phyloP scores from a whole-genome alignment of 352 stramenopile species.

The Sclerospora graminicola region DNA sequence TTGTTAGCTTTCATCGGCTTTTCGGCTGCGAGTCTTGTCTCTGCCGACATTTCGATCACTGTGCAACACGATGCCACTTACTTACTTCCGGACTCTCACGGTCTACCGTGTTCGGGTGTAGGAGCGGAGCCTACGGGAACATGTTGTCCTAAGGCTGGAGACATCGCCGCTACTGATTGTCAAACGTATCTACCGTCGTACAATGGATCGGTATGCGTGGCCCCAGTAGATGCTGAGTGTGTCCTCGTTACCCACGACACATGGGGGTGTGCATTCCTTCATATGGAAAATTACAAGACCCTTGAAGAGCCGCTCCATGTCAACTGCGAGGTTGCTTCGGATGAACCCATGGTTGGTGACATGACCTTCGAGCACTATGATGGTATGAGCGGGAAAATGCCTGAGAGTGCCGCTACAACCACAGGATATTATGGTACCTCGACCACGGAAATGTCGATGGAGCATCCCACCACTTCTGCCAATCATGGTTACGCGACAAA shows the following conservation, averaged over 20 bases:
- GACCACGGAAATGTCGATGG: too few relatives aligned
- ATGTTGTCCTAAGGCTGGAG: slow-evolving; percentile 9
- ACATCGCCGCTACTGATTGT: slow-evolving; percentile 13
- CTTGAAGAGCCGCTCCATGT: neutral
- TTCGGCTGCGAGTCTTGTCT: neutral
- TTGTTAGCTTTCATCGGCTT: slow-evolving; percentile 10
- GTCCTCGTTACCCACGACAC: slow-evolving; percentile 1
- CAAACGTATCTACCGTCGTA: slow-evolving; percentile 10
- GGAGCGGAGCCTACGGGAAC: slow-evolving; percentile 3
- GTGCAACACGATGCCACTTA: slow-evolving; percentile 19
- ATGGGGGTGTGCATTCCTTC: slow-evolving; percentile 13
- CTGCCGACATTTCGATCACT: slow-evolving; percentile 7
- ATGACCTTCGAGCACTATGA: neutral
- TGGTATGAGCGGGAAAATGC: neutral
- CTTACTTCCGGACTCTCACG: slow-evolving; percentile 11
- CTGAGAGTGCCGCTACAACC: neutral
- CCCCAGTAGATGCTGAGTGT: slow-evolving; percentile 12
- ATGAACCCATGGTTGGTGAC: neutral
- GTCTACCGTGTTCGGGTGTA: slow-evolving; percentile 9
- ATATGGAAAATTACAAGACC: neutral
- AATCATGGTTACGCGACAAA: too few relatives aligned
- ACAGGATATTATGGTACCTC: too few relatives aligned
- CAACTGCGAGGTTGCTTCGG: neutral
- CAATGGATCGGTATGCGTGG: slow-evolving; percentile 15
- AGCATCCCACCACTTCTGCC: too few relatives aligned